phyloP scores from a whole-genome alignment of 2,329 filamentous ascomycete genomes.

The Colletotrichum euphorbiae region DNA sequence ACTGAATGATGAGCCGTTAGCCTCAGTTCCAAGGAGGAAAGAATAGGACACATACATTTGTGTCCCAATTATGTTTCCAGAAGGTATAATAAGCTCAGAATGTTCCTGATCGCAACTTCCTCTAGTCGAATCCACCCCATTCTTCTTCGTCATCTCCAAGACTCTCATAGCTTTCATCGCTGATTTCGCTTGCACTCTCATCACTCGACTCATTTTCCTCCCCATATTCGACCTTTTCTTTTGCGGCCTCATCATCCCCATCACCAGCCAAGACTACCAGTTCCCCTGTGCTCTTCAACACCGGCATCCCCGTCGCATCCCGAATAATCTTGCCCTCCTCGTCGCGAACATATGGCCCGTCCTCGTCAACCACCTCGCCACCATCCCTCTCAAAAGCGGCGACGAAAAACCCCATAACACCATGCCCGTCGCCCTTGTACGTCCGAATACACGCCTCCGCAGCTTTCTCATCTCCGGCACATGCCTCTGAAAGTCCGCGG shows the following conservation, averaged over 20 bases:
- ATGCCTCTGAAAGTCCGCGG: slow-evolving; percentile 65
- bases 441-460: slow-evolving; percentile 85
- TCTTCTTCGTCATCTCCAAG: slow-evolving; percentile 47
- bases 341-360: slow-evolving; percentile 67
- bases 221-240: slow-evolving; percentile 9
- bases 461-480: slow-evolving; percentile 62
- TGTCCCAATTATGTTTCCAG: too few relatives aligned
- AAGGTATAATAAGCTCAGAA: too few relatives aligned
- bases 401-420: slow-evolving; percentile 96
- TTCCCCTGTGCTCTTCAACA: slow-evolving; percentile 51
- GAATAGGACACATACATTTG: too few relatives aligned
- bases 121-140: slow-evolving; percentile 42
- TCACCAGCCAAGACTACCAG: slow-evolving; percentile 44
- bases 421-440: slow-evolving; percentile 82
- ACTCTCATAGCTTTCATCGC: slow-evolving; percentile 40
- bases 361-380: slow-evolving; percentile 42
- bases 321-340: slow-evolving; percentile 64
- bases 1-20: too few relatives aligned
- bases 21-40: too few relatives aligned
- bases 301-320: slow-evolving; percentile 53
- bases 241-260: slow-evolving; percentile 27
- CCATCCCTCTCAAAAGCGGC: slow-evolving; percentile 81
- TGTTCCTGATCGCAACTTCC: too few relatives aligned
- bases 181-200: slow-evolving; percentile 17
- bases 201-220: slow-evolving; percentile 25